Evolutionary conservation across 148 eudicot genomes (phyloP).

Genomic region (Arctostaphylos glauca): DNA sequence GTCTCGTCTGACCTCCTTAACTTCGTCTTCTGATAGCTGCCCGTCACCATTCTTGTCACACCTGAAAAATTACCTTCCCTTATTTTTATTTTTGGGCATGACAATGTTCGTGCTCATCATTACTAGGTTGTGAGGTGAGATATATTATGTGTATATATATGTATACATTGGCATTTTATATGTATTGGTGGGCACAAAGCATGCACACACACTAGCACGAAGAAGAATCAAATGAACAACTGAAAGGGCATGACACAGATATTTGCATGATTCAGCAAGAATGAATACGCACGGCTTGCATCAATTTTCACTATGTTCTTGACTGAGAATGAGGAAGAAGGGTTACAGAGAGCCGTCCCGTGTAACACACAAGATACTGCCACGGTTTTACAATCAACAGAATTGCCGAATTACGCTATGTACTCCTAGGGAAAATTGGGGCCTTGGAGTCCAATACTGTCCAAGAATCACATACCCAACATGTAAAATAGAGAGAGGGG

Average conservation of each 20-base stretch:
- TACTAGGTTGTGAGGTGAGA: not conserved
- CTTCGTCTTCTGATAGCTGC: conserved; percentile 84
- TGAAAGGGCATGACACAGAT: not conserved
- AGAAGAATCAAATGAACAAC: not conserved
- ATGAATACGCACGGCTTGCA: not conserved
- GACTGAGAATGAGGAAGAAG: not conserved
- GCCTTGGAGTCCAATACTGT: not conserved
- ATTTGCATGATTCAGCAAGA: not conserved
- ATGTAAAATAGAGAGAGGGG: not conserved
- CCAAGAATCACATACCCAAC: not conserved
- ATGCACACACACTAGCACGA: not conserved
- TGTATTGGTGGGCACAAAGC: not conserved
- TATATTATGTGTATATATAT: no score
- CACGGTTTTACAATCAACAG: not conserved
- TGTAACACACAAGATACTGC: not conserved
- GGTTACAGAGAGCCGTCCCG: not conserved
- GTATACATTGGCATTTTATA: not conserved
- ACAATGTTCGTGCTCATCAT: not conserved
- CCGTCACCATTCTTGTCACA: conserved; percentile 99
- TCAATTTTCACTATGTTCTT: not conserved
- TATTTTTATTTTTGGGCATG: not conserved
- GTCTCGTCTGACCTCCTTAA: conserved; percentile 56
- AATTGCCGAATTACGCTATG: not conserved
- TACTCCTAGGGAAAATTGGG: not conserved
- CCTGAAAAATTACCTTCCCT: conserved; percentile 36